Percentiles rank a stretch among this genome's conserved stretches.
These are phyloP conservation scores for Alternaria consortialis DNA, from an alignment of 2,329 filamentous ascomycete species.

Conservation along the genomic window DNA sequence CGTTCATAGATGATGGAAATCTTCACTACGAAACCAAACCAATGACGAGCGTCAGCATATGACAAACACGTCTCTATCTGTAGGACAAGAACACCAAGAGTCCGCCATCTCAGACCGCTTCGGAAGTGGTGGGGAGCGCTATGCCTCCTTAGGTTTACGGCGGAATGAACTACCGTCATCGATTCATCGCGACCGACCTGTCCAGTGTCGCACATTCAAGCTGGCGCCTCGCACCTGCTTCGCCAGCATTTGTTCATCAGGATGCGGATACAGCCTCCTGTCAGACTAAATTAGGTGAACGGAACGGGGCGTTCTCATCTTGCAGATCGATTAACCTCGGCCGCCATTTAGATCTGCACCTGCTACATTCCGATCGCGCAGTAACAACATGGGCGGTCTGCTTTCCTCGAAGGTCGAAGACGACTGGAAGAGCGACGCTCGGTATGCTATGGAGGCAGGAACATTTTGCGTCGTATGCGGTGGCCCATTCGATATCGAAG, in stretches of 20 bases:
- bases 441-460: constrained; percentile 31
- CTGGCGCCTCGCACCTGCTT: constrained; percentile 4
- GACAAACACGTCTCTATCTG: neutral
- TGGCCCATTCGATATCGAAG: constrained; percentile 36
- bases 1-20: neutral
- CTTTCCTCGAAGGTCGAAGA: constrained; percentile 20
- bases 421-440: constrained; percentile 28
- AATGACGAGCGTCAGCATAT: neutral
- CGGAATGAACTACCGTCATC: constrained; percentile 15
- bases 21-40: neutral
- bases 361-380: neutral
- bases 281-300: constrained; percentile 3
- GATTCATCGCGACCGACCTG: constrained; percentile 9
- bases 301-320: constrained; percentile 1
- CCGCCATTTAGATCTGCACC: neutral
- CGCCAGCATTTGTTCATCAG: neutral
- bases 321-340: neutral
- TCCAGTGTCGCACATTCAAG: neutral
- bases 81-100: neutral
- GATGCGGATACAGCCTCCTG: neutral
- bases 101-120: neutral
- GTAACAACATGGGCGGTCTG: constrained; percentile 23
- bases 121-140: constrained; percentile 6
- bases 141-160: constrained; percentile 3
- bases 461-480: constrained; percentile 41